These are phyloP conservation scores for Podospora anserina DNA, from an alignment of 495 filamentous ascomycete species.

Conservation along the genomic window DNA sequence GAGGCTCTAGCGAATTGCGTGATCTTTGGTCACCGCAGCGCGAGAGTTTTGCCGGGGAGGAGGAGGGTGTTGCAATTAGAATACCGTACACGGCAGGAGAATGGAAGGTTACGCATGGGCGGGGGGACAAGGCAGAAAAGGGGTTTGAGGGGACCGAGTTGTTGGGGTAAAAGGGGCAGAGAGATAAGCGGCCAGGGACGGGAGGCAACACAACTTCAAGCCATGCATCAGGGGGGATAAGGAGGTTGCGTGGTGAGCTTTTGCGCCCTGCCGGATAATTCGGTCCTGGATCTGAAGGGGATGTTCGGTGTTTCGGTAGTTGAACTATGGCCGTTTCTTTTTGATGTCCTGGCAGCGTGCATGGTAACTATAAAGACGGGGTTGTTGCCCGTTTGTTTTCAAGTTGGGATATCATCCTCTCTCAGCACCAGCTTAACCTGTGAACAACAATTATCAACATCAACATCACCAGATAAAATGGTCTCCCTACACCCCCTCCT, in stretches of 20 bases:
- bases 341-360: not conserved
- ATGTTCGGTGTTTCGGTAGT: slow-evolving; percentile 12
- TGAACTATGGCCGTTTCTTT: slow-evolving; percentile 8
- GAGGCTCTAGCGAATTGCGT: slow-evolving; percentile 5
- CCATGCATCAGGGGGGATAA: not conserved
- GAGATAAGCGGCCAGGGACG: not conserved
- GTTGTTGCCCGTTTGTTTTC: not conserved
- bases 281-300: not conserved
- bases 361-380: not conserved
- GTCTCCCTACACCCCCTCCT: slow-evolving; percentile 55
- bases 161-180: not conserved
- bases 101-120: not conserved
- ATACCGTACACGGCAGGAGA: slow-evolving; percentile 1
- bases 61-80: slow-evolving; percentile 3
- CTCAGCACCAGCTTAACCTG: not conserved
- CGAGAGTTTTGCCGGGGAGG: not conserved
- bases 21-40: slow-evolving; percentile 2
- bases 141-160: not conserved
- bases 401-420: not conserved
- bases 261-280: slow-evolving; percentile 9
- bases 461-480: slow-evolving; percentile 25
- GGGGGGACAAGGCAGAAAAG: not conserved
- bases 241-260: not conserved
- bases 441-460: not conserved
- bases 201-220: not conserved